Conservation (phyloP, 164 flowering plant genomes). For the Protea cynaroides region DNA sequence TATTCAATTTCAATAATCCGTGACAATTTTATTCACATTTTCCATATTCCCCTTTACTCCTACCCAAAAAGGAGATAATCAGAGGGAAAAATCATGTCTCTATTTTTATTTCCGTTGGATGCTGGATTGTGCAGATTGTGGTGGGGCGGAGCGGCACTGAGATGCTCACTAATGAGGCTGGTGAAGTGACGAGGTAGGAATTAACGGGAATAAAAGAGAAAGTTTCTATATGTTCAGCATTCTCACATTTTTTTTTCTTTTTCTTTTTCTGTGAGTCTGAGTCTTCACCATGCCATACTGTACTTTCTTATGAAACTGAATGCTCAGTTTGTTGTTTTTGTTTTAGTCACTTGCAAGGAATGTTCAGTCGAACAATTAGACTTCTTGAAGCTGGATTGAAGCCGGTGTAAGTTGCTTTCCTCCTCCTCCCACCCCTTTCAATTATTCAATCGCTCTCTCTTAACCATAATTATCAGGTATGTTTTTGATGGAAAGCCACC, state of each 20-base stretch:
- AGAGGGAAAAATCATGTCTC: no score
- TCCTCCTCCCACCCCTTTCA: neutral
- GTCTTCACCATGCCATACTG: neutral
- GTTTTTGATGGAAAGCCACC: constrained; percentile 97
- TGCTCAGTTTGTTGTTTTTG: constrained; percentile 6
- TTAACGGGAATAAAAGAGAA: neutral
- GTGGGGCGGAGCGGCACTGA: constrained; percentile 92
- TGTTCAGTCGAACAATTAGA: constrained; percentile 86
- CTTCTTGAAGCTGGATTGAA: constrained; percentile 93
- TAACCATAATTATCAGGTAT: constrained; percentile 41
- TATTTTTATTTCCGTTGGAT: neutral
- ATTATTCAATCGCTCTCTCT: neutral
- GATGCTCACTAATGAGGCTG: constrained; percentile 95
- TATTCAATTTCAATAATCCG: no score
- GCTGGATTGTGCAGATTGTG: constrained; percentile 53
- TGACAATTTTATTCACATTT: no score
- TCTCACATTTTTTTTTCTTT: no score
- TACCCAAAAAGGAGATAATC: no score
- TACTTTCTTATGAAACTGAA: neutral
- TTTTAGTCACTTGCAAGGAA: constrained; percentile 89
- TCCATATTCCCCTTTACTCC: no score
- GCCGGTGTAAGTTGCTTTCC: constrained; percentile 61
- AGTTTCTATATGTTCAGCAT: no score
- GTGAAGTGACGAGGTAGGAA: constrained; percentile 90
- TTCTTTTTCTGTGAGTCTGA: no score